Evolutionary conservation across 768 basidiomycete species (phyloP).

Genomic region (Leccinum incarnatum): DNA sequence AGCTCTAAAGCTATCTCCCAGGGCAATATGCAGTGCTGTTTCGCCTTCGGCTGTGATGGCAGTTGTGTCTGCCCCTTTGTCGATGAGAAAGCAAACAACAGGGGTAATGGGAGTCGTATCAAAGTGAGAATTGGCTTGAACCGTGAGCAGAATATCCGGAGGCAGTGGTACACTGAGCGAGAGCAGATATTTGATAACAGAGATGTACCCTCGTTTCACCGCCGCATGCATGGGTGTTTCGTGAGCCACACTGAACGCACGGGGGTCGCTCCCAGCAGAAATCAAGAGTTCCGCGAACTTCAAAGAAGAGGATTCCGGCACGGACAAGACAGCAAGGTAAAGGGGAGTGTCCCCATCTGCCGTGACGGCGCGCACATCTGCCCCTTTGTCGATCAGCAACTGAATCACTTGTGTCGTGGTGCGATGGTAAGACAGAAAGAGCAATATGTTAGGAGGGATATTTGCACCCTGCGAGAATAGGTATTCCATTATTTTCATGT

Average conservation of each 20-base stretch:
- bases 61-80: not conserved
- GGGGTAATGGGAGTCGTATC: not conserved
- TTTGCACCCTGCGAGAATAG: not conserved
- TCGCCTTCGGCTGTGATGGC: too few species aligned
- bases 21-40: too few species aligned
- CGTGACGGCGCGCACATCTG: not conserved
- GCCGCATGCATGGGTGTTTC: not conserved
- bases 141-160: not conserved
- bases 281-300: not conserved
- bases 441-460: not conserved
- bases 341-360: not conserved
- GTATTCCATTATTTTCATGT: not conserved
- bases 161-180: not conserved
- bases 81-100: not conserved
- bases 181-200: not conserved
- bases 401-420: not conserved
- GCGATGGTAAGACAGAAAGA: not conserved
- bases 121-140: too few species aligned
- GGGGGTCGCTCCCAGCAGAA: not conserved
- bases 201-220: not conserved
- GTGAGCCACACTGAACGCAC: not conserved
- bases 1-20: too few species aligned
- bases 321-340: not conserved
- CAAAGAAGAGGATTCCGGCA: not conserved
- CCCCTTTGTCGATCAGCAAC: not conserved